phyloP scores from a whole-genome alignment of 352 stramenopile genomes.

The Phytophthora crassamura region DNA sequence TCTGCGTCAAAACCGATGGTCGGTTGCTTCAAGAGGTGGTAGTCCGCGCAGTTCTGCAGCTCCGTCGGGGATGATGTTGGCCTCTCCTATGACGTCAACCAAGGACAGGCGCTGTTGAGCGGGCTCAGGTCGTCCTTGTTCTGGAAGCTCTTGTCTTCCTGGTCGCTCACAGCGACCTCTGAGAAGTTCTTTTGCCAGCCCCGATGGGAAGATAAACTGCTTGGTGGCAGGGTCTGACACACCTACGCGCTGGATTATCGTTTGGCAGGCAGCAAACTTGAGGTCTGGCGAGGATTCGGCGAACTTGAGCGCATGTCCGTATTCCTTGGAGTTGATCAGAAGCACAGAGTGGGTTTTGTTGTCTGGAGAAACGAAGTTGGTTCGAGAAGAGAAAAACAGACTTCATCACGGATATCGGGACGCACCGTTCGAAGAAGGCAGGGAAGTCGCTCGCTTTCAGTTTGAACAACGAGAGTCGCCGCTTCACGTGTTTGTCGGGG shows the following conservation, averaged over 20 bases:
- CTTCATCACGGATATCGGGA: background rate
- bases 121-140: constrained; percentile 52
- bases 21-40: constrained; percentile 46
- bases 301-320: constrained; percentile 58
- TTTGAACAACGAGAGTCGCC: constrained; percentile 66
- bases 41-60: constrained; percentile 42
- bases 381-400: background rate
- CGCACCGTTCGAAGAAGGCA: constrained; percentile 53
- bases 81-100: constrained; percentile 41
- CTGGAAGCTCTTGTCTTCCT: constrained; percentile 36
- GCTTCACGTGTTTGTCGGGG: constrained; percentile 76
- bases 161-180: constrained; percentile 48
- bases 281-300: constrained; percentile 34
- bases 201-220: constrained; percentile 62
- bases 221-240: constrained; percentile 45
- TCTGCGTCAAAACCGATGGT: constrained; percentile 81
- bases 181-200: constrained; percentile 47
- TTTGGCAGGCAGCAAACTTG: constrained; percentile 57
- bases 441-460: constrained; percentile 65
- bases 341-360: constrained; percentile 58
- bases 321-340: constrained; percentile 69
- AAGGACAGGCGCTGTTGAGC: constrained; percentile 58
- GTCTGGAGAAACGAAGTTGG: constrained; percentile 27
- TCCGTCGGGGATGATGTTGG: constrained; percentile 41
- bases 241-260: constrained; percentile 58